Evolutionary conservation across 2,329 filamentous ascomycete species (phyloP).

Genomic region (Stachybotrys echinatus): DNA sequence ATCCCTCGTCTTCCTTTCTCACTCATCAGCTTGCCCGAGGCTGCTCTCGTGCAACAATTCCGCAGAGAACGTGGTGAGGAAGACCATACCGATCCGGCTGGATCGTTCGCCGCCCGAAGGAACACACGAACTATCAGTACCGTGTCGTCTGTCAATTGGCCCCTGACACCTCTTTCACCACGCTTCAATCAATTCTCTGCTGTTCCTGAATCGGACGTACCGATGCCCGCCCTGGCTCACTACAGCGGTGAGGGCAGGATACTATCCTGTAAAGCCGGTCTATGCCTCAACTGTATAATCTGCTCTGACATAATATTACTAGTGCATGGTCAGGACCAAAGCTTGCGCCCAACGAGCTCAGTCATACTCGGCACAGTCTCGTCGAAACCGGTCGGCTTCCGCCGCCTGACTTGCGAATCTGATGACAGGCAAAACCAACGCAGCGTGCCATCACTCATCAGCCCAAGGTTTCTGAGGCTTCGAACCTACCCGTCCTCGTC

Average conservation of each 20-base stretch:
- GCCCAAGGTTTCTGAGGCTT: conserved; percentile 11
- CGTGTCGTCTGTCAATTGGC: conserved; percentile 15
- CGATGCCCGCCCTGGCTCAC: conserved; percentile 11
- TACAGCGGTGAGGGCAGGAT: conserved; percentile 4
- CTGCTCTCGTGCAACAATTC: conserved; percentile 25
- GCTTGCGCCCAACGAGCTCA: neutral
- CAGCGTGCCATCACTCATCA: conserved; percentile 5
- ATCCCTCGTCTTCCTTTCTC: conserved; percentile 25
- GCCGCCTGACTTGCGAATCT: neutral
- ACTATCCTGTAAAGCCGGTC: neutral
- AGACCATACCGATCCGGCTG: conserved; percentile 25
- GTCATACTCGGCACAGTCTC: neutral
- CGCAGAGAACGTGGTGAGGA: conserved; percentile 28
- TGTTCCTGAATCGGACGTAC: conserved; percentile 1
- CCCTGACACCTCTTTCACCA: conserved; percentile 19
- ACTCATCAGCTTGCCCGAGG: conserved; percentile 31
- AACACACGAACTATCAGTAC: conserved; percentile 25
- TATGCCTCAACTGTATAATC: too few species aligned
- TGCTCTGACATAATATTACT: too few species aligned
- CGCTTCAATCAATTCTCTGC: conserved; percentile 7
- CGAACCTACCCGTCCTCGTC: conserved; percentile 18
- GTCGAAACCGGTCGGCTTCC: conserved; percentile 1
- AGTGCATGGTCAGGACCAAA: too few species aligned
- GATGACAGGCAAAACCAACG: neutral
- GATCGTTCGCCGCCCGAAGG: conserved; percentile 19